Base-by-base conservation (phyloP, 1,139 yeast genomes). In the Pneumocystis sp. region DNA sequence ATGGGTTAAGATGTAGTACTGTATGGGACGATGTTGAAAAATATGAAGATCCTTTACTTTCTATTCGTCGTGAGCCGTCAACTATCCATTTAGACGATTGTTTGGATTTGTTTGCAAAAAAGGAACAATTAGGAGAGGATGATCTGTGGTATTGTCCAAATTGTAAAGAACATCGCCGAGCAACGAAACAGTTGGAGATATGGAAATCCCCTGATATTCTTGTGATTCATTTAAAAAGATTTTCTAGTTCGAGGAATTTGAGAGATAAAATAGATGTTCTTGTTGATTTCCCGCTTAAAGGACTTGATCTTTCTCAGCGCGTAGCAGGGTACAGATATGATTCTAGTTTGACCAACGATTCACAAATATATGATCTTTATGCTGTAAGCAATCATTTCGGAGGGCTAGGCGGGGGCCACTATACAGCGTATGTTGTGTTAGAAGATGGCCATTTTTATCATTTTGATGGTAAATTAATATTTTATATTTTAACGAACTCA, bases 301-400 rank as follows among this genome's bases (percentile, higher is more conserved):
- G 89, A 0, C 78, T 93, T 61, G 95, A 91, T 72, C 80, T 93
- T 80, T 74, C 83, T 1, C 78, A 81, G 31, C 83, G 84, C 70
- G 80, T 87, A 15, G 77, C 78, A 1, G 71, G 69, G 45, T 67
- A 66, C 66, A 76, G 78, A 44, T 74, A 77, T 17, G 74, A 75
- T 21, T 78, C 75, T 25, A 75, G 75, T 15, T 77, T 76, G 17
- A 59, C 63, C 5, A 76, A 76, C 8, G 72, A 75, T 21, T 69
- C 65, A 10, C 66, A 71, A 25, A 74, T 89, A 0, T 93, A 93
- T 74, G 98, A 93, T 73, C 78, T 93, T 70, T 81, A 89, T 72
- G 97, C 95, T 0, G 97, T 93, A 35, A 97, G 91, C 74, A 91
- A 91, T 74, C 98, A 93, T 74, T 91, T 81, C 73, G 98, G 98